Evolutionary conservation across 345 rosid genomes (phyloP).

Genomic region (Trapa incisa): DNA sequence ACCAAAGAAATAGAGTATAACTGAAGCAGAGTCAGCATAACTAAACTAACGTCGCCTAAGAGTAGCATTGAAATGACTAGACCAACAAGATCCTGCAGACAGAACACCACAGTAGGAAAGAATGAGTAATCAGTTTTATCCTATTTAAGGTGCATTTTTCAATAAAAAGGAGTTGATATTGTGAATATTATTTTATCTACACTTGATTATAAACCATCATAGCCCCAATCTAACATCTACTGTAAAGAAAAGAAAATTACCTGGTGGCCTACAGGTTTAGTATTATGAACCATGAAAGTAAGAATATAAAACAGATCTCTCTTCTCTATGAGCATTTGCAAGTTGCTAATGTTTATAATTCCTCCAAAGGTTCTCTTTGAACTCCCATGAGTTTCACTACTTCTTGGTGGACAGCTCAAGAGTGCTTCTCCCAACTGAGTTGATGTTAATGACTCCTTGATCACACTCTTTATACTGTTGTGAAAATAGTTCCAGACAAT

Average conservation of each 20-base stretch:
- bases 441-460: conserved; percentile 24
- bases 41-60: conserved; percentile 98
- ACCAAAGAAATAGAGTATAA: conserved; percentile 82
- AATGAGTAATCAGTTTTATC: background rate
- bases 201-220: background rate
- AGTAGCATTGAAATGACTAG: conserved; percentile 92
- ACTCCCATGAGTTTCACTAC: conserved; percentile 29
- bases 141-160: background rate
- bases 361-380: conserved; percentile 50
- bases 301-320: conserved; percentile 72
- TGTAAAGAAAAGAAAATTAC: conserved; percentile 20
- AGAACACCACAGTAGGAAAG: conserved; percentile 7
- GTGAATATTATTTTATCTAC: background rate
- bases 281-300: conserved; percentile 83
- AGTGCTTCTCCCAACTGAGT: conserved; percentile 33
- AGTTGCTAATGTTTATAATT: conserved; percentile 55
- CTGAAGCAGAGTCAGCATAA: conserved; percentile 91
- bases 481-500: conserved; percentile 1
- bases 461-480: conserved; percentile 27
- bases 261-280: conserved; percentile 99
- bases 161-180: background rate
- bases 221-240: background rate
- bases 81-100: conserved; percentile 91
- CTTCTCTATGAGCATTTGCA: conserved; percentile 72
- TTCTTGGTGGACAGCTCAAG: conserved; percentile 30